phyloP scores from a whole-genome alignment of 805 yeast species.

The Teunomyces panamensis region DNA sequence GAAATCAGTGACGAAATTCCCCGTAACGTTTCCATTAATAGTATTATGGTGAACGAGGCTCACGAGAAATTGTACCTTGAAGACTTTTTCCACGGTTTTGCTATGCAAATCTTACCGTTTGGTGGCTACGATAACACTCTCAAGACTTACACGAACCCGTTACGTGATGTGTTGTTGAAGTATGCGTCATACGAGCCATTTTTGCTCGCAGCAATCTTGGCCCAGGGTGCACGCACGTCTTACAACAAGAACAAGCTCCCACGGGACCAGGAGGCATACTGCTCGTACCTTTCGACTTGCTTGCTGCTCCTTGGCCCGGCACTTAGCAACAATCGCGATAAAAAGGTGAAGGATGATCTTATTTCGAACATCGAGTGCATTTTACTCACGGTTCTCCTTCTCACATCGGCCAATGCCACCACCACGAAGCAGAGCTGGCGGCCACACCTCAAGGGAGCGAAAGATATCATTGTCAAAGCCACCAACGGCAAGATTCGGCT shows the following conservation, averaged over 20 bases:
- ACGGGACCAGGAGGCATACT: conserved; percentile 62
- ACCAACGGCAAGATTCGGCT: conserved; percentile 26
- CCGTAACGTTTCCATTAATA: conserved; percentile 27
- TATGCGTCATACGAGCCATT: conserved; percentile 61
- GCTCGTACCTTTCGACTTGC: conserved; percentile 61
- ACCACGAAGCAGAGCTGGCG: conserved; percentile 57
- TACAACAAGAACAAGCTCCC: conserved; percentile 40
- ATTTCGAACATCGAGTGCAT: conserved; percentile 60
- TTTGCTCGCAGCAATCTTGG: conserved; percentile 62
- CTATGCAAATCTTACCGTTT: conserved; percentile 37
- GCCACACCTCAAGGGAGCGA: conserved; percentile 63
- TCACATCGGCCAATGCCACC: conserved; percentile 61
- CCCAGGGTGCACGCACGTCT: conserved; percentile 67
- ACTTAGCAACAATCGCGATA: conserved; percentile 18
- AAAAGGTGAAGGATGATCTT: conserved; percentile 15
- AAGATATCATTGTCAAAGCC: conserved; percentile 55
- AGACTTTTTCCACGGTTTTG: conserved; percentile 38
- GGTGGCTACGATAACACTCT: conserved; percentile 27
- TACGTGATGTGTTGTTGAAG: conserved; percentile 58
- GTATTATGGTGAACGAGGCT: conserved; percentile 22
- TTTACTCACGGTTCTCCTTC: conserved; percentile 60
- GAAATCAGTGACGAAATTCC: conserved; percentile 13
- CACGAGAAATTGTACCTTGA: conserved; percentile 34
- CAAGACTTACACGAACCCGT: conserved; percentile 42
- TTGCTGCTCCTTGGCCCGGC: conserved; percentile 54